Conservation (phyloP, 1,284 basidiomycete genomes). For the Agaricales sp. region DNA sequence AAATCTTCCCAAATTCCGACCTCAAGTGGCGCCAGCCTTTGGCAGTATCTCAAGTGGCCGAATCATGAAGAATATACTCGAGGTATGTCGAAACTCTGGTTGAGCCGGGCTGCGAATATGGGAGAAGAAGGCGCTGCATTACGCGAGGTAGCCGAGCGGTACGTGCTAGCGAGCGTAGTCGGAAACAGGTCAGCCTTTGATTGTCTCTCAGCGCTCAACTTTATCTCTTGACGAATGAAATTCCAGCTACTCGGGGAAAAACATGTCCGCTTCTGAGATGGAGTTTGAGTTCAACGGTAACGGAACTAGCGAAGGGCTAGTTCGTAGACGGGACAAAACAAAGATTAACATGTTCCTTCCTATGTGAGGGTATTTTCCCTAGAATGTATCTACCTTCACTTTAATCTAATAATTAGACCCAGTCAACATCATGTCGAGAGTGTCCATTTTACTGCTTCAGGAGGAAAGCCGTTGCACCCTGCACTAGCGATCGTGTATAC, state of each 20-base stretch:
- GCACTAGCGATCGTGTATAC: constrained; percentile 62
- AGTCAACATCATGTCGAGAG: constrained; percentile 73
- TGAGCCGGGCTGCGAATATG: constrained; percentile 32
- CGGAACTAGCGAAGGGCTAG: constrained; percentile 12
- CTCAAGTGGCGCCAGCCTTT: too few relatives aligned
- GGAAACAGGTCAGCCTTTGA: constrained; percentile 48
- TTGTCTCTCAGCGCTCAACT: too few relatives aligned
- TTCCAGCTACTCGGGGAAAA: constrained; percentile 51
- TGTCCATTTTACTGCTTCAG: constrained; percentile 43
- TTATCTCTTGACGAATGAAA: too few relatives aligned
- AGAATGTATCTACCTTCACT: background rate
- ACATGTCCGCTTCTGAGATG: constrained; percentile 55
- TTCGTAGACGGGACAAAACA: constrained; percentile 11
- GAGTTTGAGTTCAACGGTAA: constrained; percentile 52
- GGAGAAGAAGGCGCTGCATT: constrained; percentile 32
- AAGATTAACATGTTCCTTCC: constrained; percentile 51
- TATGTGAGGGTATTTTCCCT: constrained; percentile 28
- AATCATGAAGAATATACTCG: constrained; percentile 59
- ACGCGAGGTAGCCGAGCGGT: constrained; percentile 41
- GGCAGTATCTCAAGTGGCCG: constrained; percentile 40
- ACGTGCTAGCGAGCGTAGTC: constrained; percentile 55
- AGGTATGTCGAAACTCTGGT: constrained; percentile 59
- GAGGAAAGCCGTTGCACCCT: constrained; percentile 35
- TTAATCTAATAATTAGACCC: constrained; percentile 3
- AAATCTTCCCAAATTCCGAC: too few relatives aligned